These are phyloP conservation scores for Penstemon newberryi DNA, from an alignment of 257 asterid species.

Conservation along the genomic window DNA sequence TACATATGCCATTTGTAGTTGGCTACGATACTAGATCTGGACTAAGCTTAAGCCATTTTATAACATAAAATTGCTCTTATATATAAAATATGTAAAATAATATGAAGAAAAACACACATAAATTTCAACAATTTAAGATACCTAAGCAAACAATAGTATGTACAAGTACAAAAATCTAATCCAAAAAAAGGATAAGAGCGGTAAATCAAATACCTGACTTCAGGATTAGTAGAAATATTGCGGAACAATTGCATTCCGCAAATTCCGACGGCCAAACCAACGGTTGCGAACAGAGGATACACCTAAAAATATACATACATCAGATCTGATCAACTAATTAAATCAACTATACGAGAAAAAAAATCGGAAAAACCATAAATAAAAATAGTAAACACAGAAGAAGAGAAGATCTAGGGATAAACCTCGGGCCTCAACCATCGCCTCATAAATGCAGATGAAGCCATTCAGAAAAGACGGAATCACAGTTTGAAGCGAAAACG, in stretches of 20 bases:
- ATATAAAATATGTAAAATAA: background rate
- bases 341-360: background rate
- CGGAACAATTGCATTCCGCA: conserved; percentile 23
- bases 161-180: background rate
- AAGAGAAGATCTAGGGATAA: background rate
- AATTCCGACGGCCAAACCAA: conserved; percentile 21
- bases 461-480: background rate
- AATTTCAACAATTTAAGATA: background rate
- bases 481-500: background rate
- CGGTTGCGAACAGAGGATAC: conserved; percentile 8
- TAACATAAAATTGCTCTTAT: too few relatives aligned
- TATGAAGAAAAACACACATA: background rate
- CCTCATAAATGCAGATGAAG: background rate
- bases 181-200: background rate
- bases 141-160: background rate
- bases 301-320: background rate
- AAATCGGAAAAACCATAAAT: background rate
- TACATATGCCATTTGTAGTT: too few relatives aligned
- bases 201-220: conserved; percentile 4
- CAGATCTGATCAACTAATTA: background rate
- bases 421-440: conserved; percentile 25
- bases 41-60: too few relatives aligned
- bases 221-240: conserved; percentile 16
- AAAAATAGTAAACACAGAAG: background rate
- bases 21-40: too few relatives aligned